phyloP scores from a whole-genome alignment of 805 yeast species.

The Wickerhamomyces queroliae region DNA sequence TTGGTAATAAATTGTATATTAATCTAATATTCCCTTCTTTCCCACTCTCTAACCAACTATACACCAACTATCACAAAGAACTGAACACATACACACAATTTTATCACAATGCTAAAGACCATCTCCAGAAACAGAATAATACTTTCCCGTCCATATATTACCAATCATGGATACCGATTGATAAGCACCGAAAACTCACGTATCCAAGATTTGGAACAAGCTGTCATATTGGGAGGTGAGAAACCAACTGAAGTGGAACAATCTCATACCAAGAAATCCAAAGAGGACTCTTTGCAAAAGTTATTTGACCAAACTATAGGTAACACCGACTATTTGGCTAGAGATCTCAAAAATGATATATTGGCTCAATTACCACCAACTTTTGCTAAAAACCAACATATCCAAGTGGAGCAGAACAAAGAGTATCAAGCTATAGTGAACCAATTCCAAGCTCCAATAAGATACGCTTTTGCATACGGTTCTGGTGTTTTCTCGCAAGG shows the following conservation, averaged over 20 bases:
- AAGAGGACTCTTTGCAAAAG: constrained; percentile 13
- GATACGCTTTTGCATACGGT: constrained; percentile 89
- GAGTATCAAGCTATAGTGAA: constrained; percentile 44
- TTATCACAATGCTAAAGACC: too few species aligned
- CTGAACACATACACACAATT: too few species aligned
- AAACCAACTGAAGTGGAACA: neutral
- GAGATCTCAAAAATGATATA: constrained; percentile 12
- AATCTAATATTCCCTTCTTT: too few species aligned
- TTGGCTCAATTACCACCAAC: constrained; percentile 40
- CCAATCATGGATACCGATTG: neutral
- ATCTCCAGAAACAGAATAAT: too few species aligned
- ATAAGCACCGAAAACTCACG: neutral
- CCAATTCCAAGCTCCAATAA: constrained; percentile 64
- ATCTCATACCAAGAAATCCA: neutral
- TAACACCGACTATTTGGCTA: constrained; percentile 18
- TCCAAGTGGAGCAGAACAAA: constrained; percentile 36
- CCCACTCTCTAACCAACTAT: too few species aligned
- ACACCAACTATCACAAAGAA: too few species aligned
- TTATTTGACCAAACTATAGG: constrained; percentile 20
- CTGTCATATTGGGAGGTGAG: neutral
- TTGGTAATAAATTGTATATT: too few species aligned
- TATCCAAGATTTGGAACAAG: neutral
- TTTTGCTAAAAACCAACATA: constrained; percentile 54
- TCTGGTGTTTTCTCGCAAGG: constrained; percentile 88
- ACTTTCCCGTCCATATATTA: neutral